Percentiles rank a stretch among this genome's conserved stretches.
These are phyloP conservation scores for Fusarium xylarioides DNA, from an alignment of 2,329 filamentous ascomycete species.

Conservation along the genomic window DNA sequence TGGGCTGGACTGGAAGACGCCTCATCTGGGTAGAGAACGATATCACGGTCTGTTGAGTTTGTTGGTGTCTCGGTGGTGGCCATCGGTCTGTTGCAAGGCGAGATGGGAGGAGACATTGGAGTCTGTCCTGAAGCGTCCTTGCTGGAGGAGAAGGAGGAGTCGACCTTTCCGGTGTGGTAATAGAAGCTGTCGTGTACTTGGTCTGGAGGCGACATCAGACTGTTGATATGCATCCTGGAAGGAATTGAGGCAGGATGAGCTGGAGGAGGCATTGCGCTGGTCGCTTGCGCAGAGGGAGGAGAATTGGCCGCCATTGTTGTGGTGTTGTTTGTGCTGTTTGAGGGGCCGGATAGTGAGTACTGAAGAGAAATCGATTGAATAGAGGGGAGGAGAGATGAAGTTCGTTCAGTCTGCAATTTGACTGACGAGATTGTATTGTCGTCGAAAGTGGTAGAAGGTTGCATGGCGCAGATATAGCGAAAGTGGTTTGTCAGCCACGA, in stretches of 20 bases:
- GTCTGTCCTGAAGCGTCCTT: slow-evolving; percentile 46
- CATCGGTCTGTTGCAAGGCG: slow-evolving; percentile 55
- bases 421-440: slow-evolving; percentile 33
- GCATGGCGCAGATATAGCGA: slow-evolving; percentile 33
- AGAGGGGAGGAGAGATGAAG: slow-evolving; percentile 15
- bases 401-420: slow-evolving; percentile 28
- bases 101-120: slow-evolving; percentile 67
- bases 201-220: slow-evolving; percentile 70
- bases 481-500: slow-evolving; percentile 51
- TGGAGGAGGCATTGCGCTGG: slow-evolving; percentile 45
- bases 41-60: slow-evolving; percentile 56
- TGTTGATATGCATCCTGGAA: slow-evolving; percentile 60
- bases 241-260: slow-evolving; percentile 36
- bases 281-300: slow-evolving; percentile 28
- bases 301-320: slow-evolving; percentile 42
- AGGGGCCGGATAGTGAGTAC: slow-evolving; percentile 18
- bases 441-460: slow-evolving; percentile 47
- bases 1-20: slow-evolving; percentile 53
- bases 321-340: slow-evolving; percentile 25
- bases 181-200: slow-evolving; percentile 63
- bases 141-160: slow-evolving; percentile 10
- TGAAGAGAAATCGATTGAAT: slow-evolving; percentile 15
- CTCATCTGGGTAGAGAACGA: slow-evolving; percentile 66
- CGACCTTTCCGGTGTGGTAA: slow-evolving; percentile 28
- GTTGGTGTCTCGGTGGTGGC: slow-evolving; percentile 45